phyloP scores from a whole-genome alignment of 192 early-diverging fungal genomes.

The Backusella morwellensis region DNA sequence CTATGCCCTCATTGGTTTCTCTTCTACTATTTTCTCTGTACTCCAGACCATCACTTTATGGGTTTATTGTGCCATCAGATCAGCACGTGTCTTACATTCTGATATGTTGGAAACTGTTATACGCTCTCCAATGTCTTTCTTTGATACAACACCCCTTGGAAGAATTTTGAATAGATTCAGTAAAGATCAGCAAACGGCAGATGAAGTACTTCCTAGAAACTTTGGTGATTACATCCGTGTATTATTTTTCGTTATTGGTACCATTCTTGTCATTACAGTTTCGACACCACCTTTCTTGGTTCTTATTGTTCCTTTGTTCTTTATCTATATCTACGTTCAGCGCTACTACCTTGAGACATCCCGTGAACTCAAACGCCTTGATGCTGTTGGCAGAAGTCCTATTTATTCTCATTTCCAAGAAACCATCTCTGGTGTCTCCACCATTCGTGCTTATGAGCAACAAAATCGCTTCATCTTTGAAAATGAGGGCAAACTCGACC shows the following conservation, averaged over 20 bases:
- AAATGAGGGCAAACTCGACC: slow-evolving; percentile 73
- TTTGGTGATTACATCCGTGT: slow-evolving; percentile 50
- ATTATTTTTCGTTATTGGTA: slow-evolving; percentile 43
- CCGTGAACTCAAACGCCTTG: slow-evolving; percentile 81
- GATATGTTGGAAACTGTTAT: slow-evolving; percentile 75
- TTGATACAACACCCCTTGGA: slow-evolving; percentile 79
- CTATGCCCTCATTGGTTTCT: slow-evolving; percentile 78
- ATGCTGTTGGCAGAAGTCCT: slow-evolving; percentile 77
- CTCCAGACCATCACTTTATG: slow-evolving; percentile 73
- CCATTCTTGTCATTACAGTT: slow-evolving; percentile 41
- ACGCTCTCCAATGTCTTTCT: slow-evolving; percentile 70
- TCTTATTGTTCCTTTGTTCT: slow-evolving; percentile 44
- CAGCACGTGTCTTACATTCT: slow-evolving; percentile 70
- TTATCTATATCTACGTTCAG: slow-evolving; percentile 49
- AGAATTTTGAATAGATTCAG: slow-evolving; percentile 91
- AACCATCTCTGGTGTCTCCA: slow-evolving; percentile 59
- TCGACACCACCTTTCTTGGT: slow-evolving; percentile 47
- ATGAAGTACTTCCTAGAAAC: slow-evolving; percentile 64
- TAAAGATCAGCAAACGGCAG: slow-evolving; percentile 81
- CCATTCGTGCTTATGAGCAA: slow-evolving; percentile 71
- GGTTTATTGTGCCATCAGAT: slow-evolving; percentile 78
- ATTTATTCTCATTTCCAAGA: slow-evolving; percentile 79
- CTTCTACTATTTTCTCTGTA: slow-evolving; percentile 61
- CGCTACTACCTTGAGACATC: slow-evolving; percentile 68
- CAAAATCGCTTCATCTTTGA: slow-evolving; percentile 62